A percentile compares a stretch with the other conserved stretches of the same genome.
Evolutionary conservation across 225 moss, liverwort and hornwort species (phyloP).

Genomic region (Sphagnum tenellum): DNA sequence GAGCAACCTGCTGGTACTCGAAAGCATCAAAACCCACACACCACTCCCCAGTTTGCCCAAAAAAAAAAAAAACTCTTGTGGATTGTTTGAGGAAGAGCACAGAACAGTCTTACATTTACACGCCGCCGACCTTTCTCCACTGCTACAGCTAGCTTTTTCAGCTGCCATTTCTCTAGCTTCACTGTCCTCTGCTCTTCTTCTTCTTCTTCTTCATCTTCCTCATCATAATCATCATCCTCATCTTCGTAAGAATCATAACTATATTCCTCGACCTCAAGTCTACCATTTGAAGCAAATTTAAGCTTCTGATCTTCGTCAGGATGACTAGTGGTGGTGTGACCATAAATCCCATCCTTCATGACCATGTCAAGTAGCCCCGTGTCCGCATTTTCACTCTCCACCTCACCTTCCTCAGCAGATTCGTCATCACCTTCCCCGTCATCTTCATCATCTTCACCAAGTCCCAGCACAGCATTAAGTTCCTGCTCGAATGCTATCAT

Average conservation of each 20-base stretch:
- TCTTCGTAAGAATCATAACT: neutral
- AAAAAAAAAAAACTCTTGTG: no score
- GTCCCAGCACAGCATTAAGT: conserved; percentile 49
- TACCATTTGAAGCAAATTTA: no score
- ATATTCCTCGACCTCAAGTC: neutral
- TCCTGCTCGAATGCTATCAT: conserved; percentile 53
- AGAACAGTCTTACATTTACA: conserved; percentile 55
- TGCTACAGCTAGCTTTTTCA: conserved; percentile 69
- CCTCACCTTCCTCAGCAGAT: conserved; percentile 1
- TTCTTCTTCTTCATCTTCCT: conserved; percentile 23
- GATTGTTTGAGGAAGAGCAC: no score
- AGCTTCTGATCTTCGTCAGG: neutral
- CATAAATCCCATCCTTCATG: conserved; percentile 38
- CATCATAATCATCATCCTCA: conserved; percentile 7
- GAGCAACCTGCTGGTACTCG: no score
- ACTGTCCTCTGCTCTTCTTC: conserved; percentile 64
- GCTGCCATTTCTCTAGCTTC: conserved; percentile 72
- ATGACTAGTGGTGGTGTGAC: conserved; percentile 6
- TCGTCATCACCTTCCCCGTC: conserved; percentile 3
- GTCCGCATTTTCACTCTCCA: neutral
- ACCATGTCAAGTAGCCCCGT: conserved; percentile 37
- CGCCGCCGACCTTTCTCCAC: conserved; percentile 70
- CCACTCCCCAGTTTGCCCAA: no score
- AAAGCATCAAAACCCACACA: no score
- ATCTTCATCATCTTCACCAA: conserved; percentile 2